Evolutionary conservation across 2,329 filamentous ascomycete species (phyloP), one percentile per base, ranked within the genome.

Genomic region (Fusarium musae): DNA sequence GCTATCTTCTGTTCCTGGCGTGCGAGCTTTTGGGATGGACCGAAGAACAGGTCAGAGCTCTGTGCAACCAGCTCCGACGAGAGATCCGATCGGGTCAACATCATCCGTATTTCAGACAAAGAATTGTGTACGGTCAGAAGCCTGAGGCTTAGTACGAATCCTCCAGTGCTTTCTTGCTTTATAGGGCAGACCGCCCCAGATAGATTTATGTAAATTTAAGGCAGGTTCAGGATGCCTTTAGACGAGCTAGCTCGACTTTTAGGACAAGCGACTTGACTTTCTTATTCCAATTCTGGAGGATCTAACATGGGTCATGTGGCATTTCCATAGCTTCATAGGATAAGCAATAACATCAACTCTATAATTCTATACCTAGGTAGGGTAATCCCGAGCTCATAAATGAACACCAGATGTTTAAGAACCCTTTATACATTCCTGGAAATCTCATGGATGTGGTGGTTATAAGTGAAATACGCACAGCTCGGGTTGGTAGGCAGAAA

Each of bases 101-200:
- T 28, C 61, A 68, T 49, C 61, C 61, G 17, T 68, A 68, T 21
- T 68, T 66, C 15, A 59, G 61, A 40, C 65, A 68, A 39, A 66
- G 61, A 30, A 60, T 68, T 26, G 65, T 66, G 2, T 68, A 68
- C 5, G 65, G 61, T 1, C 65, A 68, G 34, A 68, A 66, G 23
- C 61, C 65, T 7, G 36, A 44, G 10, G 15, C 17, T 2, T 47
- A 26, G 28, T 15, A 9, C 23, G 23, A 28, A 28, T 9, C 17
- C 17, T 4, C 0, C 3, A 46, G 19, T n/a, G 17, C 40, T 23
- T 43, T 43, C 15, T 7, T 30, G 26, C 19, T n/a, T n/a, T 13
- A 19, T 19, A 21, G 9, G 12, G 10, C 12, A 15, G 23, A 15
- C 43, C 8, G 17, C 26, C 9, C 5, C 9, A 10, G 26, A 21